Evolutionary conservation across 257 asterid species (phyloP), one percentile per base, ranked within the genome.

Genomic region (Capsicum chinense): DNA sequence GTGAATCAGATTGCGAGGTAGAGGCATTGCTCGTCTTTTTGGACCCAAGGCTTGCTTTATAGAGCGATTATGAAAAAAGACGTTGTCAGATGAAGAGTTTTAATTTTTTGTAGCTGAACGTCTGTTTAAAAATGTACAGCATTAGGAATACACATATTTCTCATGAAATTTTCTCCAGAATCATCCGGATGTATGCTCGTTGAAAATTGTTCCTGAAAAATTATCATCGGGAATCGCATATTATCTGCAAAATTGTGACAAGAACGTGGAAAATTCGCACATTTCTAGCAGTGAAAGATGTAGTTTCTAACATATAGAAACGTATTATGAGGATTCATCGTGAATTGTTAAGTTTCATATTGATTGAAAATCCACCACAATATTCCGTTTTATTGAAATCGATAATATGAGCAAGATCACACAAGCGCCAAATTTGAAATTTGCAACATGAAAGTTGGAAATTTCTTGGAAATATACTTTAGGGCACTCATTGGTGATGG

Each of bases 381-480:
- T 1, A 16, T 1, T 64, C 7, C 4, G 12, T 8, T 64, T 63
- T 21, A 21, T 21, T 66, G 2, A 33, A 33, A 66, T 2, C n/a
- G 16, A 3, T 3, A 33, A 12, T 26, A 26, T 64, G 8, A 33
- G 9, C 47, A 33, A 66, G 13, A 5, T 64, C 39, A 64, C 9
- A 12, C 7, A 0, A 0, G 3, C 1, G 0, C 33, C 33, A 12
- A 66, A 66, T 66, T 12, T 68, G 11, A 14, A 37, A 0, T 37
- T 68, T 68, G 7, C 48, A 68, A 68, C 54, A 68, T 68, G n/a
- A 68, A 68, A 37, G 52, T 1, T 37, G 47, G 76, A 68, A 68
- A 68, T 68, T 68, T 68, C 76, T 68, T 68, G 13, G 52, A 68
- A 68, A 21, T 68, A 15, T 37, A 68, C 54, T 15, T 68, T 68